Percentiles rank a stretch among this genome's conserved stretches.
phyloP scores from a whole-genome alignment of 2,329 filamentous ascomycete species.

The Epichloe elymi region DNA sequence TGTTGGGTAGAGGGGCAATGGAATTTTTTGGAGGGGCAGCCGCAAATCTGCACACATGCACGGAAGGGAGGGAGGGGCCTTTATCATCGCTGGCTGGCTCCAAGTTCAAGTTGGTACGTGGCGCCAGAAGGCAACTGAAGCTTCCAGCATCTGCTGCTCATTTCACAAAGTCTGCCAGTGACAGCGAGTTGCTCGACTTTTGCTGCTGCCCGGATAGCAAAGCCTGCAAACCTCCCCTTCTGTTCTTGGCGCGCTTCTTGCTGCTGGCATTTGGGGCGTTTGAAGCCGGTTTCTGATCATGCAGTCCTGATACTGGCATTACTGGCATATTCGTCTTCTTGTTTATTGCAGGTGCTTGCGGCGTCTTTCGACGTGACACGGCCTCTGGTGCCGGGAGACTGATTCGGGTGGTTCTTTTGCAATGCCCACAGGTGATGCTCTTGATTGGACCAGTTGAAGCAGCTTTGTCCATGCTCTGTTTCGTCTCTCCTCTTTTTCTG shows the following conservation, averaged over 20 bases:
- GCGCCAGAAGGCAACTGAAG: background rate
- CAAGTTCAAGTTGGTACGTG: too few relatives aligned
- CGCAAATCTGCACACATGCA: too few relatives aligned
- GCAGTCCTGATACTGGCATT: background rate
- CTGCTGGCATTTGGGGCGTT: conserved; percentile 37
- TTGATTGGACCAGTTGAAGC: conserved; percentile 8
- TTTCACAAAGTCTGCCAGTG: conserved; percentile 40
- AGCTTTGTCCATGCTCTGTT: background rate
- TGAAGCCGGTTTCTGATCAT: conserved; percentile 18
- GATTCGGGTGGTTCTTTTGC: conserved; percentile 30
- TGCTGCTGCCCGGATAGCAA: conserved; percentile 41
- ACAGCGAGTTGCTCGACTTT: conserved; percentile 29
- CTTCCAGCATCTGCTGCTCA: background rate
- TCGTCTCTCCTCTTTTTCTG: conserved; percentile 1
- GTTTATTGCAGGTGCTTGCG: conserved; percentile 7
- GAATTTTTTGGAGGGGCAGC: background rate
- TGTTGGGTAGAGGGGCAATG: background rate
- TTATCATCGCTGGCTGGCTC: too few relatives aligned
- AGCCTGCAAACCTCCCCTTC: conserved; percentile 54
- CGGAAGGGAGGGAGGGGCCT: too few relatives aligned
- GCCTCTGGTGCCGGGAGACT: conserved; percentile 25
- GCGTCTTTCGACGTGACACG: conserved; percentile 13
- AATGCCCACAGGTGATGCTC: conserved; percentile 30
- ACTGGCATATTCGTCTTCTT: conserved; percentile 3
- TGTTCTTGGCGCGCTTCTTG: conserved; percentile 51